These are phyloP conservation scores for Sarocladium kiliense DNA, from an alignment of 2,329 filamentous ascomycete genomes.

Conservation along the genomic window DNA sequence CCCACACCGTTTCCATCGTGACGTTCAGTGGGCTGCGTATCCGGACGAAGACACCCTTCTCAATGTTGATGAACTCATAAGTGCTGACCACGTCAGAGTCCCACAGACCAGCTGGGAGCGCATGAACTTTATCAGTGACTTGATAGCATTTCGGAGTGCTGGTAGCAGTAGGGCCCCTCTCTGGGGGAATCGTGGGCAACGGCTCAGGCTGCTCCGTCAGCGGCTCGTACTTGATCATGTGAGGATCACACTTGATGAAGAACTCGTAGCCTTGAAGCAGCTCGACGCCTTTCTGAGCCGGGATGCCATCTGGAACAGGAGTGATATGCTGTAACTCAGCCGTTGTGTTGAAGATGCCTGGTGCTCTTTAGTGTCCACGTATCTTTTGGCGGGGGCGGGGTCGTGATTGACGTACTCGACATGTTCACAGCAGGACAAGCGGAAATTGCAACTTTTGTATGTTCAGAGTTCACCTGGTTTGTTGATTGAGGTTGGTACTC, in stretches of 20 bases:
- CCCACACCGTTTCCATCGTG: slow-evolving; percentile 50
- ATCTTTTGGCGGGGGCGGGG: too few relatives aligned
- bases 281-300: slow-evolving; percentile 31
- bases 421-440: too few relatives aligned
- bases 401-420: too few relatives aligned
- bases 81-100: slow-evolving; percentile 47
- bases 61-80: slow-evolving; percentile 47
- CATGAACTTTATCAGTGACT: slow-evolving; percentile 45
- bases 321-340: slow-evolving; percentile 37
- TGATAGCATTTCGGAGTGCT: slow-evolving; percentile 34
- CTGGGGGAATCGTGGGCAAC: slow-evolving; percentile 26
- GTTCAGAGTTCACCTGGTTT: too few relatives aligned
- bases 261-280: slow-evolving; percentile 47
- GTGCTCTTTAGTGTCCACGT: too few relatives aligned
- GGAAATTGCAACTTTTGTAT: too few relatives aligned
- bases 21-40: slow-evolving; percentile 46
- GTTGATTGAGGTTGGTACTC: too few relatives aligned
- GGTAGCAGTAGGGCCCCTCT: slow-evolving; percentile 16
- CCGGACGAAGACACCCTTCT: slow-evolving; percentile 45
- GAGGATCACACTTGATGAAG: slow-evolving; percentile 48
- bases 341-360: slow-evolving; percentile 38
- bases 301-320: slow-evolving; percentile 32
- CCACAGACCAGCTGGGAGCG: slow-evolving; percentile 50
- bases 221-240: slow-evolving; percentile 35
- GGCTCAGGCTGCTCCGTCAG: slow-evolving; percentile 16